Conservation (phyloP, 2,329 filamentous ascomycete species). For the Calonectria naviculata region DNA sequence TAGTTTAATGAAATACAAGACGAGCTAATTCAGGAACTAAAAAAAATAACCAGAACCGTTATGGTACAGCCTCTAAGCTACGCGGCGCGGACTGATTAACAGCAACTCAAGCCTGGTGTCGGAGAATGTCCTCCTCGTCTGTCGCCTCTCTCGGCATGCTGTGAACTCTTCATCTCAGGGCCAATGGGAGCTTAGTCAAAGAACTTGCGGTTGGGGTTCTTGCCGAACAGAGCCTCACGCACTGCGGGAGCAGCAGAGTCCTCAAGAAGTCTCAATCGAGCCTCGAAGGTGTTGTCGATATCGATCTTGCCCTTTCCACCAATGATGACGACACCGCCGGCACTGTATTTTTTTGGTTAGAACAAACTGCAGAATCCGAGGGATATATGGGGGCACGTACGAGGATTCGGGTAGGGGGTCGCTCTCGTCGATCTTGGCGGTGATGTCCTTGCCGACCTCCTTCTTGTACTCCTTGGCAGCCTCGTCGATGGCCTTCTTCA, state of each 20-base stretch:
- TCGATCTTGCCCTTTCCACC: slow-evolving; percentile 93
- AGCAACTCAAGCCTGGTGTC: slow-evolving; percentile 39
- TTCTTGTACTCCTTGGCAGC: slow-evolving; percentile 88
- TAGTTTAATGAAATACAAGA: slow-evolving; percentile 41
- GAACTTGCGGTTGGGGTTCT: slow-evolving; percentile 97
- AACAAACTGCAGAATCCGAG: neutral
- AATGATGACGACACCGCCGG: slow-evolving; percentile 84
- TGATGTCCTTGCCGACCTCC: slow-evolving; percentile 75
- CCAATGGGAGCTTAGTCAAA: slow-evolving; percentile 72
- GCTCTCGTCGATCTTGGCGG: slow-evolving; percentile 80
- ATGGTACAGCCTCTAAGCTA: slow-evolving; percentile 51
- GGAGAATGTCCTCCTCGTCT: slow-evolving; percentile 31
- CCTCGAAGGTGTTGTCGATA: slow-evolving; percentile 98
- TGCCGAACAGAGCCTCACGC: slow-evolving; percentile 88
- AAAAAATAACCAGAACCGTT: slow-evolving; percentile 38
- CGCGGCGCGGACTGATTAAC: slow-evolving; percentile 40
- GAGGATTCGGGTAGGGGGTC: slow-evolving; percentile 83
- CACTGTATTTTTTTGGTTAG: slow-evolving; percentile 61
- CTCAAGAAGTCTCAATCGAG: slow-evolving; percentile 87
- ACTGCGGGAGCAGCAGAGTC: slow-evolving; percentile 86
- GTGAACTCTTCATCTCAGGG: slow-evolving; percentile 22
- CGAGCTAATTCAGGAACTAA: slow-evolving; percentile 36
- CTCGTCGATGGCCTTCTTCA: slow-evolving; percentile 81
- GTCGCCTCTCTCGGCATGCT: slow-evolving; percentile 32
- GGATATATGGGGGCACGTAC: slow-evolving; percentile 66